Percentiles rank a stretch among this genome's conserved stretches.
Evolutionary conservation across 2,329 filamentous ascomycete genomes (phyloP).

Genomic region (Hymenotorrendiella dingleyae): DNA sequence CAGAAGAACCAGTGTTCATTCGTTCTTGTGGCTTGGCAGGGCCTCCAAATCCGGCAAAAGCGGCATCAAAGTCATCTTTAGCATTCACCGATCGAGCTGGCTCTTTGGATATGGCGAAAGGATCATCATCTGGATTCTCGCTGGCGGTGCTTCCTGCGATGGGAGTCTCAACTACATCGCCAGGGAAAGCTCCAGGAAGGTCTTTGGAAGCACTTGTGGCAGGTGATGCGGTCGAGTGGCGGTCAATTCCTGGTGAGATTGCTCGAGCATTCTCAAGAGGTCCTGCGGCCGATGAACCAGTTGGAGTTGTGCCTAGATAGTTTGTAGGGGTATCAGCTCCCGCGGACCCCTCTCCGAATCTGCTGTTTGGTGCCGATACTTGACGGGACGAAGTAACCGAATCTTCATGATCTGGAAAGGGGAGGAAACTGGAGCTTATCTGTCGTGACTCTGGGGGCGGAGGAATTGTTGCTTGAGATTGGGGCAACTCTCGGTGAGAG

Average conservation of each 20-base stretch:
- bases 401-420: slow-evolving; percentile 59
- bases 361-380: slow-evolving; percentile 65
- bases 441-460: slow-evolving; percentile 69
- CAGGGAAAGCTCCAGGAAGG: slow-evolving; percentile 49
- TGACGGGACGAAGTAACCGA: slow-evolving; percentile 73
- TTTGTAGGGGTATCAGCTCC: slow-evolving; percentile 35
- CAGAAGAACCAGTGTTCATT: slow-evolving; percentile 36
- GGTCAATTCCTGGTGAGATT: slow-evolving; percentile 27
- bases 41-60: slow-evolving; percentile 67
- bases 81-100: slow-evolving; percentile 40
- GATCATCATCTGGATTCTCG: slow-evolving; percentile 42
- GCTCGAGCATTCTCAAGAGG: slow-evolving; percentile 21
- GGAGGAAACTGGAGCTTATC: slow-evolving; percentile 70
- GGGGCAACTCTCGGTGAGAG: slow-evolving; percentile 54
- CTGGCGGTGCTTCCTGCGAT: slow-evolving; percentile 42
- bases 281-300: slow-evolving; percentile 27
- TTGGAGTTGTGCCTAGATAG: slow-evolving; percentile 28
- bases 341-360: slow-evolving; percentile 46
- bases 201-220: slow-evolving; percentile 30
- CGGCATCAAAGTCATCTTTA: slow-evolving; percentile 79
- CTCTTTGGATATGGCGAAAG: slow-evolving; percentile 50
- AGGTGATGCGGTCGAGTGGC: slow-evolving; percentile 27
- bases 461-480: slow-evolving; percentile 36
- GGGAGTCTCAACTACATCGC: slow-evolving; percentile 43
- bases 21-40: slow-evolving; percentile 45